Conservation (phyloP, 805 yeast genomes). For the Kazachstania kunashirensis region DNA sequence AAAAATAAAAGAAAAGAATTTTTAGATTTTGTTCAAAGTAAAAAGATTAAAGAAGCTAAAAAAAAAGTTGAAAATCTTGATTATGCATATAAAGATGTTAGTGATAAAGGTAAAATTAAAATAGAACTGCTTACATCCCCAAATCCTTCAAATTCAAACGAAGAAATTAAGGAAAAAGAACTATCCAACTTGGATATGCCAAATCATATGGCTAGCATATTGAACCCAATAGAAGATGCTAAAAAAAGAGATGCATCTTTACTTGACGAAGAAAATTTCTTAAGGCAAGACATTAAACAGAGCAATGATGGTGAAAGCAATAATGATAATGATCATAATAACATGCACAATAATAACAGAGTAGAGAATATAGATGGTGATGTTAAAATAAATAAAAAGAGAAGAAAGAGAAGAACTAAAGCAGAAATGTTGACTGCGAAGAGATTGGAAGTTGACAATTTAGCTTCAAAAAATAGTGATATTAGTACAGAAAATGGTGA, state of each 20-base stretch:
- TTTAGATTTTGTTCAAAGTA: slow-evolving; percentile 8
- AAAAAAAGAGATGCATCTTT: no score
- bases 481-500: not conserved
- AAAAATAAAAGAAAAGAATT: slow-evolving; percentile 20
- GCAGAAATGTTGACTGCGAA: slow-evolving; percentile 1
- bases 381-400: slow-evolving; percentile 1
- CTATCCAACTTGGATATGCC: no score
- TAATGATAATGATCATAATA: not conserved
- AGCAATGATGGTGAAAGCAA: not conserved
- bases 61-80: slow-evolving; percentile 1
- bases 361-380: no score
- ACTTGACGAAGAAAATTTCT: no score
- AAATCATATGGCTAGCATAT: no score
- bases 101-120: not conserved
- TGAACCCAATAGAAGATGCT: no score
- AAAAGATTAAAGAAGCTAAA: not conserved
- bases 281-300: no score
- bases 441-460: not conserved
- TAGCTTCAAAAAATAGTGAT: not conserved
- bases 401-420: slow-evolving; percentile 2
- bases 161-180: no score
- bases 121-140: slow-evolving; percentile 1
- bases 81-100: slow-evolving; percentile 1
- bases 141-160: no score
- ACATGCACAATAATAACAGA: no score